These are phyloP conservation scores for Leonotis leonurus DNA, from an alignment of 257 asterid species.

Conservation along the genomic window DNA sequence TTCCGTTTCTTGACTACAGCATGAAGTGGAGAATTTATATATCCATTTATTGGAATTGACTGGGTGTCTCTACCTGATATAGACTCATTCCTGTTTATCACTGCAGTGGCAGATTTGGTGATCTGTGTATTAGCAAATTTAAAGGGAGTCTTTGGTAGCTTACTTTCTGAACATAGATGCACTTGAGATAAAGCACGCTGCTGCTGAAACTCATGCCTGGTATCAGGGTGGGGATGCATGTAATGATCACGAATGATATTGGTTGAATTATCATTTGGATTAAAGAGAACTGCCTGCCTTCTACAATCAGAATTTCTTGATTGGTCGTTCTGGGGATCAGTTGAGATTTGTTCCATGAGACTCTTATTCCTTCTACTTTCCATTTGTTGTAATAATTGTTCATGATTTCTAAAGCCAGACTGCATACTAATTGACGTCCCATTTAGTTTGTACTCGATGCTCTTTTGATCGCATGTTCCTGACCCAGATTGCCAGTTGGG, in stretches of 20 bases:
- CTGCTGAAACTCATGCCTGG: slow-evolving; percentile 27
- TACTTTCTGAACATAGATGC: slow-evolving; percentile 25
- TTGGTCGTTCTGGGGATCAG: slow-evolving; percentile 17
- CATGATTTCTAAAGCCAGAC: slow-evolving; percentile 25
- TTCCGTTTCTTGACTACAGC: slow-evolving; percentile 21
- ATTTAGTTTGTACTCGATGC: slow-evolving; percentile 15
- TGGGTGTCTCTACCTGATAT: slow-evolving; percentile 19
- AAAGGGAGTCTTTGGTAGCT: slow-evolving; percentile 21
- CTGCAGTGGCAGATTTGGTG: slow-evolving; percentile 22
- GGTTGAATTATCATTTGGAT: slow-evolving; percentile 16
- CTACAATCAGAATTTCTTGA: slow-evolving; percentile 17
- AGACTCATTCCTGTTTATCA: slow-evolving; percentile 26
- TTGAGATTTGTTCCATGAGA: slow-evolving; percentile 28
- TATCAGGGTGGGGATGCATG: slow-evolving; percentile 14
- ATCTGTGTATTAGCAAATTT: slow-evolving; percentile 19
- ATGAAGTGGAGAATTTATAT: slow-evolving; percentile 18
- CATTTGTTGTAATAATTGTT: slow-evolving; percentile 22
- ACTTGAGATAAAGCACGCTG: slow-evolving; percentile 21
- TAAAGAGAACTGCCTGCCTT: slow-evolving; percentile 17
- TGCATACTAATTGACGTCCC: slow-evolving; percentile 24
- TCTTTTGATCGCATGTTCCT: slow-evolving; percentile 25
- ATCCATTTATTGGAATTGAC: slow-evolving; percentile 23
- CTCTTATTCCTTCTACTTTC: slow-evolving; percentile 20
- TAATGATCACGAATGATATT: slow-evolving; percentile 13
- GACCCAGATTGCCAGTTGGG: slow-evolving; percentile 19